Conservation (phyloP, 2,329 filamentous ascomycete genomes). For the Ophiocordyceps polyrhachis-furcata region DNA sequence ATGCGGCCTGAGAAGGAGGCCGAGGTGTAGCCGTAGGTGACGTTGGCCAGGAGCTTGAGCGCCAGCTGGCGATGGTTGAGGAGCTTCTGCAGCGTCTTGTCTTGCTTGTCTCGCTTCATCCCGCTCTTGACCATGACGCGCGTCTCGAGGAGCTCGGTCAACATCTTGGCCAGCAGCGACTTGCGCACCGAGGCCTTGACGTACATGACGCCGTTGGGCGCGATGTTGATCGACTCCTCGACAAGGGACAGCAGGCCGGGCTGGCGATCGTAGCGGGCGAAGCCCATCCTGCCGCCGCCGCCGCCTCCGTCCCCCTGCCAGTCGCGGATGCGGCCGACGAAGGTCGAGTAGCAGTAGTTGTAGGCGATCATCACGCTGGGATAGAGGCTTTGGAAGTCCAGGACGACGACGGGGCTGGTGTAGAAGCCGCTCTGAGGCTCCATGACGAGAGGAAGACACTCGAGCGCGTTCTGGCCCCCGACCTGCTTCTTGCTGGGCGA, state of each 20-base stretch:
- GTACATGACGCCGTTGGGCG: slow-evolving; percentile 96
- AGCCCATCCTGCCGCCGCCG: slow-evolving; percentile 78
- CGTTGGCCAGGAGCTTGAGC: slow-evolving; percentile 92
- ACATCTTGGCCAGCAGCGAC: slow-evolving; percentile 86
- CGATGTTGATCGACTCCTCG: slow-evolving; percentile 73
- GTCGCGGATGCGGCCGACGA: slow-evolving; percentile 63
- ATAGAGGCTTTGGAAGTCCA: slow-evolving; percentile 93
- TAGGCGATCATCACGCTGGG: slow-evolving; percentile 98
- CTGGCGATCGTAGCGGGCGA: slow-evolving; percentile 68
- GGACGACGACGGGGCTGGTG: slow-evolving; percentile 67
- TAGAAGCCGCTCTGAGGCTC: slow-evolving; percentile 94
- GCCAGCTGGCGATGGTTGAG: slow-evolving; percentile 89
- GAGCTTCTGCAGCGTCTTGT: slow-evolving; percentile 67
- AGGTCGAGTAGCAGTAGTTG: slow-evolving; percentile 98
- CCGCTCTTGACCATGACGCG: slow-evolving; percentile 94
- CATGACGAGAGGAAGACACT: slow-evolving; percentile 91
- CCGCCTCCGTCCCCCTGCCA: slow-evolving; percentile 72
- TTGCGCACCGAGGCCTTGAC: slow-evolving; percentile 69
- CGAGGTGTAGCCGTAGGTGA: slow-evolving; percentile 95
- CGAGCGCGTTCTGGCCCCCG: slow-evolving; percentile 79
- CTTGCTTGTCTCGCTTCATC: slow-evolving; percentile 85
- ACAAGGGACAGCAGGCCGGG: slow-evolving; percentile 57
- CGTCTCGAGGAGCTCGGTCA: slow-evolving; percentile 88
- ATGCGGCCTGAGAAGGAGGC: slow-evolving; percentile 93
- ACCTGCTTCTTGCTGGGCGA: slow-evolving; percentile 87